A percentile compares a stretch with the other conserved stretches of the same genome.
phyloP scores from a whole-genome alignment of 2,329 filamentous ascomycete species.

The Sclerotinia sclerotiorum region DNA sequence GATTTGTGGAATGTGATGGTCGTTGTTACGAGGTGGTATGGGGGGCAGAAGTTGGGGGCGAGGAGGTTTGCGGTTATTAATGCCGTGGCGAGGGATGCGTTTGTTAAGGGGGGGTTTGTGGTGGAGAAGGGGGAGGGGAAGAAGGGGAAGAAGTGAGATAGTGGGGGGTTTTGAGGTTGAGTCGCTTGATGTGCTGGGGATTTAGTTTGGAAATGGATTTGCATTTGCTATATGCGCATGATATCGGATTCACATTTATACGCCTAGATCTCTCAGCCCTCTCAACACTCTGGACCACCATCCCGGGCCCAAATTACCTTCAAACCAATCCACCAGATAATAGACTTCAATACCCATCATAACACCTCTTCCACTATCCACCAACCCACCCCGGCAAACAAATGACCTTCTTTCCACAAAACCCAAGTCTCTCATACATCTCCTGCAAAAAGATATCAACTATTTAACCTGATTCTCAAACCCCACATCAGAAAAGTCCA shows the following conservation, averaged over 20 bases:
- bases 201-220: neutral
- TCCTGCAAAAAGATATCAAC: no score
- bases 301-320: neutral
- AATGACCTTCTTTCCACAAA: neutral
- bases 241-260: neutral
- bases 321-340: neutral
- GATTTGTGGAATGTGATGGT: slow-evolving; percentile 91
- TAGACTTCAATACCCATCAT: no score
- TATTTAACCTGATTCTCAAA: no score
- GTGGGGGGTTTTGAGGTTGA: neutral
- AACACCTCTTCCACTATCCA: neutral
- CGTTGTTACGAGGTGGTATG: slow-evolving; percentile 93
- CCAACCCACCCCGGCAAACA: neutral
- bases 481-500: no score
- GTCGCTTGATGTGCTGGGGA: neutral
- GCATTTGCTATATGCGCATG: neutral
- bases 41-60: slow-evolving; percentile 83
- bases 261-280: neutral
- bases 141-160: slow-evolving; percentile 45
- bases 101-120: slow-evolving; percentile 74
- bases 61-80: slow-evolving; percentile 92
- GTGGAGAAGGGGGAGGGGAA: slow-evolving; percentile 47
- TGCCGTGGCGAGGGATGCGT: slow-evolving; percentile 75
- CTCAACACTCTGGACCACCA: neutral
- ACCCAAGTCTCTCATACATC: neutral